phyloP scores from a whole-genome alignment of 140 eudicot species.

The Bidens hawaiensis region DNA sequence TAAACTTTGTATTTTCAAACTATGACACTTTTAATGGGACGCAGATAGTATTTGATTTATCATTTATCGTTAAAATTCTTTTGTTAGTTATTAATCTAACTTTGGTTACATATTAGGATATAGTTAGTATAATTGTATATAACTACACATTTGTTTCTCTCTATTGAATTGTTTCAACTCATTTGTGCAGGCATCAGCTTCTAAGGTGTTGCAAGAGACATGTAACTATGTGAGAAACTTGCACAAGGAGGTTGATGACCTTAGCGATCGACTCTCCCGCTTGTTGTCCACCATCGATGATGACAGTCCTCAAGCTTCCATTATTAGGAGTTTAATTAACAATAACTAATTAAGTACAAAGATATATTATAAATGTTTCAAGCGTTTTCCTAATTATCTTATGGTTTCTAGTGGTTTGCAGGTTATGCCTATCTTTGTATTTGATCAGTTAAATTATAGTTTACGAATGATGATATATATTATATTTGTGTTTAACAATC shows the following conservation, averaged over 20 bases:
- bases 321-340: conserved; percentile 60
- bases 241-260: conserved; percentile 78
- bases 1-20: too few relatives aligned
- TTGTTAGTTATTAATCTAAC: too few relatives aligned
- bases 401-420: conserved; percentile 7
- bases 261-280: conserved; percentile 73
- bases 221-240: conserved; percentile 68
- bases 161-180: too few relatives aligned
- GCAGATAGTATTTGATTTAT: too few relatives aligned
- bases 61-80: too few relatives aligned
- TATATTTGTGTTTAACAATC: neutral
- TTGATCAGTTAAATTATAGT: neutral
- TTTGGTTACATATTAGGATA: too few relatives aligned
- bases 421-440: neutral
- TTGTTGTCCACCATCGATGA: conserved; percentile 56
- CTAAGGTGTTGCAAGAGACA: conserved; percentile 73
- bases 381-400: neutral
- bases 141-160: too few relatives aligned
- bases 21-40: too few relatives aligned
- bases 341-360: conserved; percentile 13
- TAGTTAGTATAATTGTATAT: too few relatives aligned
- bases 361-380: neutral
- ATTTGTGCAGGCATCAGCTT: conserved; percentile 54
- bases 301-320: conserved; percentile 68
- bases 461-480: neutral